phyloP scores from a whole-genome alignment of 106 monocot species.

The Amphibolis antarctica region DNA sequence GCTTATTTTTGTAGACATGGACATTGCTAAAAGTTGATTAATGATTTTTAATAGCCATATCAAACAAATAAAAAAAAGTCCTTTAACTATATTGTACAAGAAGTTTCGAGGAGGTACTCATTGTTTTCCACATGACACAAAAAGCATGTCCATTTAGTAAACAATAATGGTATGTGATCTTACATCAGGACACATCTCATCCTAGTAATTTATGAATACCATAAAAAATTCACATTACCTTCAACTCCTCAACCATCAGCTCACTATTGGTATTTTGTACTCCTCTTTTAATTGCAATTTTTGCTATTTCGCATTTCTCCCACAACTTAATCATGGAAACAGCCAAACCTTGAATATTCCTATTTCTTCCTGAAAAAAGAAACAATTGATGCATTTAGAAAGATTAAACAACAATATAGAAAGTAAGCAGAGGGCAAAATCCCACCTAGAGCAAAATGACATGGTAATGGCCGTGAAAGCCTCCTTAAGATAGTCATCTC shows the following conservation, averaged over 20 bases:
- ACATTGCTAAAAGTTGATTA: too few species aligned
- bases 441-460: constrained; percentile 84
- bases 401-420: not conserved
- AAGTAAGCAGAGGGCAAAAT: not conserved
- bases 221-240: constrained; percentile 31
- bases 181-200: too few species aligned
- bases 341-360: constrained; percentile 87
- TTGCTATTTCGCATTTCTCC: constrained; percentile 96
- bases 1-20: too few species aligned
- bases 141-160: too few species aligned
- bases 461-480: constrained; percentile 68
- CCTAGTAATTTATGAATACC: not conserved
- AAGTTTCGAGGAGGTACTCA: too few species aligned
- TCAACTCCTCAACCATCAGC: constrained; percentile 74
- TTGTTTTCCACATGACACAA: too few species aligned
- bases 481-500: constrained; percentile 81
- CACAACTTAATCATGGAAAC: constrained; percentile 79
- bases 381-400: not conserved
- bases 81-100: too few species aligned
- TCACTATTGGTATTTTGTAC: constrained; percentile 71
- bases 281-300: constrained; percentile 83
- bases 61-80: too few species aligned
- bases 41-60: too few species aligned
- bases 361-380: constrained; percentile 59
- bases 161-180: too few species aligned